Base-by-base conservation (phyloP, 768 basidiomycete species). In the Psilocybe cyanescens region DNA sequence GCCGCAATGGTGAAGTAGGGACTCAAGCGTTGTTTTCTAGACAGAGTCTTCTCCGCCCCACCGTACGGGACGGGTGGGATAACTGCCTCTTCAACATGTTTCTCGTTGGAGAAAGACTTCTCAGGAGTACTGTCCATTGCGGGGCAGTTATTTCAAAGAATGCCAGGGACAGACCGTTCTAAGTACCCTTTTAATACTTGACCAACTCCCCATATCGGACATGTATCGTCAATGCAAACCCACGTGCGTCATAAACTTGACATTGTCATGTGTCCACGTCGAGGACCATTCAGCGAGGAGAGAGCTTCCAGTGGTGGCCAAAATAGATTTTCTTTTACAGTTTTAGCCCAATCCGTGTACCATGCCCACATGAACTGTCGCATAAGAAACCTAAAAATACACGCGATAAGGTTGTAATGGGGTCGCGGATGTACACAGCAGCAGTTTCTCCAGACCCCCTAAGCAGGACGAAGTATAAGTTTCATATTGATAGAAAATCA, bases 1-100 rank as follows among this genome's bases (percentile, higher is more conserved):
- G 86, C 85, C 39, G 80, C 74, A 67, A 91, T 88, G 8, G 88
- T 87, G 70, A 89, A 85, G 70, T 83, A 84, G 12, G 79, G 77
- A 63, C 87, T 89, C 54, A 87, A 68, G 11, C 67, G 69, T 67
- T 86, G 82, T 66, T 75, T 86, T 39, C 60, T 63, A 11, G 65
- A 52, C 24, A 57, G 39, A 9, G 29, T 54, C 31, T 50, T 60
- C 47, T 41, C 11, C 35, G 4, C 29, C 8, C 28, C 37, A 24
- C 30, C 44, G 31, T 52, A 51, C 14, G 50, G 35, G n/a, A 37
- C 49, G 9, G 12, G 33, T 31, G 30, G 11, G 5, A 35, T 35
- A 55, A 55, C n/a, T 4, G 8, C 55, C 11, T 24, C 58, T 47
- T 55, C 59, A 19, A 28, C 53, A 16, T 45, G 47, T 50, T 57